Conservation (phyloP, 768 basidiomycete species). For the Dentipellis sp. region DNA sequence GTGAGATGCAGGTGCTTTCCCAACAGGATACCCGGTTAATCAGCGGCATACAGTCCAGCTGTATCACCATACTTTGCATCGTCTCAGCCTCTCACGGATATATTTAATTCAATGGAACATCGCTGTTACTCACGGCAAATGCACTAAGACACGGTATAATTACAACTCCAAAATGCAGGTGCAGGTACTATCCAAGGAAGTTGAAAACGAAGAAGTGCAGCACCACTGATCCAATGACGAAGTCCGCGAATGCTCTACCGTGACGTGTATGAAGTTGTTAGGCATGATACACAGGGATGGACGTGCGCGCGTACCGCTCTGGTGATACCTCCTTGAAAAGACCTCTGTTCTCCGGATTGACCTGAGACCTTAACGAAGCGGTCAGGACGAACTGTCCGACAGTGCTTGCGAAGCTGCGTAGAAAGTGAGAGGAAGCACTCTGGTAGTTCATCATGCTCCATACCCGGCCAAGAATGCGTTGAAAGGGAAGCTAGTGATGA, state of each 20-base stretch:
- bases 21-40: too few species aligned
- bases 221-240: conserved; percentile 88
- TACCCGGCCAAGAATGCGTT: conserved; percentile 97
- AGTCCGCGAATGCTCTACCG: conserved; percentile 91
- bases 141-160: not conserved
- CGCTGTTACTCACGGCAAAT: not conserved
- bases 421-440: not conserved
- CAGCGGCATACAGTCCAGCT: not conserved
- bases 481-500: conserved; percentile 91
- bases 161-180: not conserved
- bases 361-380: conserved; percentile 86
- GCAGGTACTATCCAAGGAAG: conserved; percentile 68
- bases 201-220: conserved; percentile 99
- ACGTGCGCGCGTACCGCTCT: conserved; percentile 59
- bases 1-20: too few species aligned
- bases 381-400: conserved; percentile 97
- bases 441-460: conserved; percentile 19
- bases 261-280: not conserved
- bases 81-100: not conserved
- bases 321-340: conserved; percentile 90
- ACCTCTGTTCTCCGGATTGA: conserved; percentile 73
- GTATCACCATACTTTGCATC: not conserved
- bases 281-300: not conserved
- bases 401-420: conserved; percentile 73
- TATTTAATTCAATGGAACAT: not conserved